Evolutionary conservation across 441 rosid species (phyloP), one percentile per base, ranked within the genome.

Genomic region (Euphorbia celastroides): DNA sequence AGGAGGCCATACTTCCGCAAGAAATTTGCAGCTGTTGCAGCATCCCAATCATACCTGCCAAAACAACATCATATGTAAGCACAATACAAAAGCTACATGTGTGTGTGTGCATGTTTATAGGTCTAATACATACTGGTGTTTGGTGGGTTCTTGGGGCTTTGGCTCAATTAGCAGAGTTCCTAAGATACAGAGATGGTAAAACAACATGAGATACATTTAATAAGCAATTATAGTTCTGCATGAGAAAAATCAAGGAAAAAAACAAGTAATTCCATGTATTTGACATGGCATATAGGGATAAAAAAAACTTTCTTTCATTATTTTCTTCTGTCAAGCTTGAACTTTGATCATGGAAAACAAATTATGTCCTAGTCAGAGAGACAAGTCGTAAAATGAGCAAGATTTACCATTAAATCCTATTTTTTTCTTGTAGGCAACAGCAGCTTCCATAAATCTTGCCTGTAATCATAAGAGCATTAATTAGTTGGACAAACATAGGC

Each of bases 141-240:
- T 94, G 54, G 98, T 92, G 19, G 99, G 98, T 81, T 94, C 99
- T 81, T 94, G 99, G 69, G 99, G 99, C 84, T 94, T 94, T 27
- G 99, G 99, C 79, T 94, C 98, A 77, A 94, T 86, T 62, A 94
- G 78, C 62, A 94, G 79, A 13, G 90, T 89, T 56, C 99, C 98
- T 92, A 82, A 64, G 20, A 72, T 50, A 30, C 14, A 48, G 46
- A 57, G 67, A 64, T 51, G 57, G 31, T 54, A 61, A 20, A 36
- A 42, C 2, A 22, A 36, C 22, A 25, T 52, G 1, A 22, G 57
- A 22, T 22, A 52, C 1, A 20, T 9, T 52, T 20, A 22, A 52
- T 11, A 52, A 22, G 28, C 8, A 20, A 52, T 52, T 20, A 52
- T 16, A 22, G 28, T 20, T 51, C 57, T 2, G 10, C 26, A 52